Percentiles rank a stretch among this genome's conserved stretches.
Evolutionary conservation across 2,329 filamentous ascomycete species (phyloP).

Genomic region (Ceratocystiopsis brevicomis): DNA sequence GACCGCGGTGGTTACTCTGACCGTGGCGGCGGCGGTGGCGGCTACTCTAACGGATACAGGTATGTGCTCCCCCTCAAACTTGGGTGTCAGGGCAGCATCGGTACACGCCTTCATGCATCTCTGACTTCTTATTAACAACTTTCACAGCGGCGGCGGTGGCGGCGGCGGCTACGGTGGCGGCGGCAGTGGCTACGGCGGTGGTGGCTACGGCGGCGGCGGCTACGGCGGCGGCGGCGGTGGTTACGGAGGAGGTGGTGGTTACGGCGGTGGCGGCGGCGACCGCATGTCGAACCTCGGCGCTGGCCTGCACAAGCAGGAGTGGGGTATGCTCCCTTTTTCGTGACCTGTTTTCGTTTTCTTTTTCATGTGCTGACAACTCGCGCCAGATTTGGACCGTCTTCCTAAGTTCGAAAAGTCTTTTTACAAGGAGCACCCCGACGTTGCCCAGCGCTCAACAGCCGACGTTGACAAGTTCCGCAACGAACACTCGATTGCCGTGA

Average conservation of each 20-base stretch:
- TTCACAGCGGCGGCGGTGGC: neutral
- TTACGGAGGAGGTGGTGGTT: slow-evolving; percentile 19
- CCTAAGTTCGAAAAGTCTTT: slow-evolving; percentile 99
- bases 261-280: slow-evolving; percentile 54
- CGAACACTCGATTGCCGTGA: slow-evolving; percentile 66
- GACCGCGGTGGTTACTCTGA: slow-evolving; percentile 22
- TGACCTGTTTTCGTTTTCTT: neutral
- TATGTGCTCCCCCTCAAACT: neutral
- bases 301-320: slow-evolving; percentile 70
- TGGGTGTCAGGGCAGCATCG: too few species aligned
- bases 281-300: slow-evolving; percentile 85
- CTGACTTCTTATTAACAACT: neutral
- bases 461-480: slow-evolving; percentile 82
- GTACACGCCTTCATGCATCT: too few species aligned
- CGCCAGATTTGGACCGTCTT: slow-evolving; percentile 51
- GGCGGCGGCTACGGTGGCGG: too few species aligned
- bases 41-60: slow-evolving; percentile 9
- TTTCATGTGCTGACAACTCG: neutral
- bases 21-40: slow-evolving; percentile 25
- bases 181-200: slow-evolving; percentile 17
- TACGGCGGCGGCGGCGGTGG: slow-evolving; percentile 23
- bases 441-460: slow-evolving; percentile 50
- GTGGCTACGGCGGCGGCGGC: slow-evolving; percentile 14
- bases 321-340: slow-evolving; percentile 42
- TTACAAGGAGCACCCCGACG: slow-evolving; percentile 85